These are phyloP conservation scores for Plasmodiophora brassicae DNA, from an alignment of 208 protist species.

Conservation along the genomic window DNA sequence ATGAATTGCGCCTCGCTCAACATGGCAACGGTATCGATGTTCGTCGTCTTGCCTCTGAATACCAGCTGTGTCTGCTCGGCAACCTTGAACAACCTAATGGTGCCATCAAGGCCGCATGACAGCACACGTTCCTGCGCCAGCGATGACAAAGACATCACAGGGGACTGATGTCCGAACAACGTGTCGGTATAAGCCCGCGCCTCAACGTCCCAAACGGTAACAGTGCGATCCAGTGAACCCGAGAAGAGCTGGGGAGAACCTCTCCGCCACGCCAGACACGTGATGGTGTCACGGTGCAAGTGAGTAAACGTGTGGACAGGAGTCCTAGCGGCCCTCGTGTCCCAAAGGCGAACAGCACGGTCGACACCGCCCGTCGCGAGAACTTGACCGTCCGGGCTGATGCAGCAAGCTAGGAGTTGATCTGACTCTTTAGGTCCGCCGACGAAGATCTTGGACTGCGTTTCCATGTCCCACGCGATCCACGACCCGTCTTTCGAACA, in stretches of 20 bases:
- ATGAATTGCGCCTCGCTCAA: conserved; percentile 21
- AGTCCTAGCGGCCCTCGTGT: not conserved
- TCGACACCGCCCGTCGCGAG: not conserved
- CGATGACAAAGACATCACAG: conserved; percentile 32
- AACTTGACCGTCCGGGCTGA: not conserved
- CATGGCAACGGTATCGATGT: conserved; percentile 39
- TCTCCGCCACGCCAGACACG: not conserved
- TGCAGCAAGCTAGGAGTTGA: not conserved
- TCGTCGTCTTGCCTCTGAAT: conserved; percentile 5
- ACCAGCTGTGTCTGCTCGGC: conserved; percentile 43
- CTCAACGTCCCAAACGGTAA: conserved; percentile 43
- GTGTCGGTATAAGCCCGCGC: conserved; percentile 45
- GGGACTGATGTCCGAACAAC: conserved; percentile 37
- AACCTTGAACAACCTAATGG: conserved; percentile 43
- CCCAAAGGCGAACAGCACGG: not conserved
- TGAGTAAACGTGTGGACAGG: not conserved
- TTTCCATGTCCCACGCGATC: not conserved
- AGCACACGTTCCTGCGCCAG: not conserved
- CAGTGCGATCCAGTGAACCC: conserved; percentile 24
- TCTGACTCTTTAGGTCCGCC: not conserved
- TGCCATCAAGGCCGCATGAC: conserved; percentile 12
- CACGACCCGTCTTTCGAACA: conserved; percentile 9
- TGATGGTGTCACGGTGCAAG: conserved; percentile 21
- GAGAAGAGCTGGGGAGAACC: conserved; percentile 9
- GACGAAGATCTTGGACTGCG: not conserved